Percentiles rank a stretch among this genome's conserved stretches.
phyloP scores from a whole-genome alignment of 345 rosid genomes.

The Rhizophora apiculata region DNA sequence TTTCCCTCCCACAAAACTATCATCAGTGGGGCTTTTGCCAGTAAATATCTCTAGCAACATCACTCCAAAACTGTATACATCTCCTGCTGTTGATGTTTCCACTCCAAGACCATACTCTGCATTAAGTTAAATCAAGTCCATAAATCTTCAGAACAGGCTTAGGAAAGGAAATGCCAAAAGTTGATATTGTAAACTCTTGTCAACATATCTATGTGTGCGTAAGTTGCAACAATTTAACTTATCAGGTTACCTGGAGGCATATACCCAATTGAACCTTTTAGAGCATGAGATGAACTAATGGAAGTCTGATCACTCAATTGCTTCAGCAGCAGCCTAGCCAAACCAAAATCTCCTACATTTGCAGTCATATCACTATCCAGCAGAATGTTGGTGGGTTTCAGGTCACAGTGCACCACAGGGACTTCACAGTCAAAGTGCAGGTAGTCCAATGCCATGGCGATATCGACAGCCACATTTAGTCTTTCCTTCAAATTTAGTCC shows the following conservation, averaged over 20 bases:
- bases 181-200: background rate
- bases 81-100: conserved; percentile 48
- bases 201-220: background rate
- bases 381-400: conserved; percentile 42
- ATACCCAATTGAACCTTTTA: conserved; percentile 53
- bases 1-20: conserved; percentile 33
- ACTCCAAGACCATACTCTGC: conserved; percentile 52
- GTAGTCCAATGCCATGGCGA: conserved; percentile 46
- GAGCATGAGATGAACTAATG: conserved; percentile 32
- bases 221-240: too few relatives aligned
- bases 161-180: background rate
- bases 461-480: conserved; percentile 43
- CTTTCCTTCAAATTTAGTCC: conserved; percentile 40
- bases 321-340: conserved; percentile 38
- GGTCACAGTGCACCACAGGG: conserved; percentile 58
- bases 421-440: conserved; percentile 45
- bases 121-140: background rate
- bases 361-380: conserved; percentile 46
- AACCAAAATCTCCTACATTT: conserved; percentile 52
- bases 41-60: conserved; percentile 40
- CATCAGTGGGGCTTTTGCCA: conserved; percentile 41
- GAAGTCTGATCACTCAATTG: conserved; percentile 20
- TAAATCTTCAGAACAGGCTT: background rate
- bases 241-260: conserved; percentile 43
- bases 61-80: conserved; percentile 47